phyloP scores from a whole-genome alignment of 2,329 filamentous ascomycete species.

The Colletotrichum lupini region DNA sequence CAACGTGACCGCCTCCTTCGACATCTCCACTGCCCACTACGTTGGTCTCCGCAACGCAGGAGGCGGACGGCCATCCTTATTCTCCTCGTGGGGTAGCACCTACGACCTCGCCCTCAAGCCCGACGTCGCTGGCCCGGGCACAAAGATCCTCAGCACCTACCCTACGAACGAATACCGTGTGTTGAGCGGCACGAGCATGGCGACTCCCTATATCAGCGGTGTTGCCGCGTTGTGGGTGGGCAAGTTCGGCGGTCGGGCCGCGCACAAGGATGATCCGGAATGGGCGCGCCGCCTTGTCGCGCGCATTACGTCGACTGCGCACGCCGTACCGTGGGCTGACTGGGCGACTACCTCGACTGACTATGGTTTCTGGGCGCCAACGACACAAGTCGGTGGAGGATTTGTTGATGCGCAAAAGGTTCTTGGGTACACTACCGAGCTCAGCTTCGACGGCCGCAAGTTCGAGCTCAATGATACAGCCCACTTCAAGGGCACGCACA shows the following conservation, averaged over 20 bases:
- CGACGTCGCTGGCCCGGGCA: constrained; percentile 55
- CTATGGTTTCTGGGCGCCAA: constrained; percentile 41
- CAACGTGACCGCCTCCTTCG: constrained; percentile 44
- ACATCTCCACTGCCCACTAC: constrained; percentile 37
- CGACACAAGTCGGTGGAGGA: constrained; percentile 53
- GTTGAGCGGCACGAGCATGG: constrained; percentile 61
- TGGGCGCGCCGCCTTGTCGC: constrained; percentile 43
- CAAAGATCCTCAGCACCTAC: constrained; percentile 54
- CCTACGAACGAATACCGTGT: constrained; percentile 49
- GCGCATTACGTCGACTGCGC: constrained; percentile 48
- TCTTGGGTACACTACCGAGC: constrained; percentile 47
- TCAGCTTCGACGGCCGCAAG: constrained; percentile 46
- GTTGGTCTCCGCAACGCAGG: constrained; percentile 37
- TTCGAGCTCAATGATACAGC: constrained; percentile 57
- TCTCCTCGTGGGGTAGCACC: constrained; percentile 54
- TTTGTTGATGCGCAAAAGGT: constrained; percentile 54
- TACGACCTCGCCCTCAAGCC: constrained; percentile 56
- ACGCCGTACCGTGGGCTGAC: constrained; percentile 41
- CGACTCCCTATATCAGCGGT: constrained; percentile 57
- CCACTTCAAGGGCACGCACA: constrained; percentile 45
- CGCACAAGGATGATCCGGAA: constrained; percentile 43
- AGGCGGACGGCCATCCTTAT: constrained; percentile 49
- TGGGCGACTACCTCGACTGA: constrained; percentile 40
- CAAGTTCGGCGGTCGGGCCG: constrained; percentile 43
- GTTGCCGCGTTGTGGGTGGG: constrained; percentile 49